A percentile compares a stretch with the other conserved stretches of the same genome.
Evolutionary conservation across 352 stramenopile species (phyloP).

Genomic region (Globisporangium orthogonon): DNA sequence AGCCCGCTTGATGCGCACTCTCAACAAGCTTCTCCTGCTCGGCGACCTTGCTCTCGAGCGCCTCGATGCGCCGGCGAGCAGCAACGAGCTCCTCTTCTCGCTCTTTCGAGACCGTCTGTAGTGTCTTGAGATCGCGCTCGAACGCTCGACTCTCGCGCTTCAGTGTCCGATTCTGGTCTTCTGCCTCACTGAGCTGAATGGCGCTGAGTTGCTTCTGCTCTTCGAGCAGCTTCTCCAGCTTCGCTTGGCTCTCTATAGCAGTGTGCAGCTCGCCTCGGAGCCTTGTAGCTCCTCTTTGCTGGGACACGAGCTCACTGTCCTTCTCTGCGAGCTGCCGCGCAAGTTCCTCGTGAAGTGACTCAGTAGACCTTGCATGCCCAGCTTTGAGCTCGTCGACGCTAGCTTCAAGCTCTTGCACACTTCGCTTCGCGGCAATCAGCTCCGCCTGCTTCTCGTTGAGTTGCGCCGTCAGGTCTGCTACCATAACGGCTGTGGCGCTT

Average conservation of each 20-base stretch:
- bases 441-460: slow-evolving; percentile 9
- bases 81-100: slow-evolving; percentile 36
- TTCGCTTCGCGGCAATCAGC: slow-evolving; percentile 1
- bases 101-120: slow-evolving; percentile 42
- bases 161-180: slow-evolving; percentile 40
- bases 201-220: slow-evolving; percentile 12
- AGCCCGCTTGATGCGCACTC: slow-evolving; percentile 26
- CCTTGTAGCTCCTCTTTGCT: slow-evolving; percentile 8
- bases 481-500: slow-evolving; percentile 16
- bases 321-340: slow-evolving; percentile 12
- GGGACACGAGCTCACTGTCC: slow-evolving; percentile 18
- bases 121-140: slow-evolving; percentile 55
- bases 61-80: slow-evolving; percentile 25
- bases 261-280: slow-evolving; percentile 21
- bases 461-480: slow-evolving; percentile 7
- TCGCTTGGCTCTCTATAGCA: background rate
- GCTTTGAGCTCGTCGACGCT: slow-evolving; percentile 1
- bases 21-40: slow-evolving; percentile 28
- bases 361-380: background rate
- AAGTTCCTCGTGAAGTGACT: slow-evolving; percentile 14
- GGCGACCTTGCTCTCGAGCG: slow-evolving; percentile 27
- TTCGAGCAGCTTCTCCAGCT: slow-evolving; percentile 23
- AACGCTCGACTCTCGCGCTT: slow-evolving; percentile 52
- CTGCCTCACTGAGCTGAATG: slow-evolving; percentile 32
- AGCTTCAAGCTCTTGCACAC: background rate